phyloP scores from a whole-genome alignment of 1,284 basidiomycete genomes.

The Ganoderma sp. region DNA sequence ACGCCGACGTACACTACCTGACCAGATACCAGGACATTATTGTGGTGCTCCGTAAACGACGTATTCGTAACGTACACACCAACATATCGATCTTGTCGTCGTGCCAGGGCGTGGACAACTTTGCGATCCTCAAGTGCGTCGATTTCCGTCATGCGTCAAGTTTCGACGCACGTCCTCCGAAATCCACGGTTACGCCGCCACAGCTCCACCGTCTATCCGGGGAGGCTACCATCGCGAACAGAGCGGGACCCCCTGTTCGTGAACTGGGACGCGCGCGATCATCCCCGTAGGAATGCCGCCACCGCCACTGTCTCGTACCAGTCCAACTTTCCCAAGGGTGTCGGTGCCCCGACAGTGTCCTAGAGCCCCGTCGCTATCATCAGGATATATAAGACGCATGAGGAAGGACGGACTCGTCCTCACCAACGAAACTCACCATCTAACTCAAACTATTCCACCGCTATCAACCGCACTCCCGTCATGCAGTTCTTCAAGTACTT shows the following conservation, averaged over 20 bases:
- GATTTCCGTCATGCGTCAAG: neutral
- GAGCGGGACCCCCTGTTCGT: neutral
- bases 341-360: neutral
- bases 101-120: neutral
- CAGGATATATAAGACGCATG: neutral
- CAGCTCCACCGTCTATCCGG: neutral
- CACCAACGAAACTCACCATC: neutral
- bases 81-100: neutral
- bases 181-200: neutral
- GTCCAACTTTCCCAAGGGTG: neutral
- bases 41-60: neutral
- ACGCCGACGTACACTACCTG: neutral
- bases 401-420: neutral
- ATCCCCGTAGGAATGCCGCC: neutral
- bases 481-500: neutral
- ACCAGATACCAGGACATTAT: neutral
- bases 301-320: neutral
- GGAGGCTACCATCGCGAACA: neutral
- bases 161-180: neutral
- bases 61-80: neutral
- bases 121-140: neutral
- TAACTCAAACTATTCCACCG: neutral
- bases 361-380: neutral
- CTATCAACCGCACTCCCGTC: neutral
- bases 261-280: neutral